A percentile compares a stretch with the other conserved stretches of the same genome.
phyloP scores from a whole-genome alignment of 2,329 filamentous ascomycete genomes.

The Pyricularia grisea region DNA sequence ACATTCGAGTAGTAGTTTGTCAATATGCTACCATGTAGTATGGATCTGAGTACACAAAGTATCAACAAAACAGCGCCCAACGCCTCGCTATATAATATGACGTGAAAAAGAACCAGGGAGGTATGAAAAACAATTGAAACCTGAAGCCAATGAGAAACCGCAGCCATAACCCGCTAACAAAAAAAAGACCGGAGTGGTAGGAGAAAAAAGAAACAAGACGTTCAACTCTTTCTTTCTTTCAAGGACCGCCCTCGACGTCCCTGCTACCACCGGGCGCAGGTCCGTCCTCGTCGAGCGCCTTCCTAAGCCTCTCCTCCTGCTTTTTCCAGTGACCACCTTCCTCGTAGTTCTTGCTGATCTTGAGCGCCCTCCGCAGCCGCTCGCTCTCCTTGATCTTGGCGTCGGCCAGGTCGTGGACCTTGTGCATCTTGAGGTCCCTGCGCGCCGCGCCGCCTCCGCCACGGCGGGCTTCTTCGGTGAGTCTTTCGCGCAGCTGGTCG shows the following conservation, averaged over 20 bases:
- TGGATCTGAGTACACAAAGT: not conserved
- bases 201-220: no score
- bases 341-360: slow-evolving; percentile 77
- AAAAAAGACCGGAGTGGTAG: not conserved
- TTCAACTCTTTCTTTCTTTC: not conserved
- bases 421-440: slow-evolving; percentile 72
- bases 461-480: slow-evolving; percentile 39
- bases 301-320: slow-evolving; percentile 61
- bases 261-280: not conserved
- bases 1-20: not conserved
- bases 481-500: slow-evolving; percentile 53
- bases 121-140: not conserved
- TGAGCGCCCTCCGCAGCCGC: slow-evolving; percentile 73
- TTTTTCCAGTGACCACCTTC: slow-evolving; percentile 80
- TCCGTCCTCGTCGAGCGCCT: slow-evolving; percentile 23
- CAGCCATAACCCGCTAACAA: not conserved
- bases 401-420: slow-evolving; percentile 92
- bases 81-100: not conserved
- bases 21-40: not conserved
- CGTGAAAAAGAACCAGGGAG: not conserved
- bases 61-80: not conserved
- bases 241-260: not conserved
- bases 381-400: slow-evolving; percentile 97
- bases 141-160: not conserved
- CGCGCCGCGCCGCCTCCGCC: slow-evolving; percentile 25